Percentiles rank a stretch among this genome's conserved stretches.
These are phyloP conservation scores for Monosporascus ibericus DNA, from an alignment of 2,329 filamentous ascomycete species.

Conservation along the genomic window DNA sequence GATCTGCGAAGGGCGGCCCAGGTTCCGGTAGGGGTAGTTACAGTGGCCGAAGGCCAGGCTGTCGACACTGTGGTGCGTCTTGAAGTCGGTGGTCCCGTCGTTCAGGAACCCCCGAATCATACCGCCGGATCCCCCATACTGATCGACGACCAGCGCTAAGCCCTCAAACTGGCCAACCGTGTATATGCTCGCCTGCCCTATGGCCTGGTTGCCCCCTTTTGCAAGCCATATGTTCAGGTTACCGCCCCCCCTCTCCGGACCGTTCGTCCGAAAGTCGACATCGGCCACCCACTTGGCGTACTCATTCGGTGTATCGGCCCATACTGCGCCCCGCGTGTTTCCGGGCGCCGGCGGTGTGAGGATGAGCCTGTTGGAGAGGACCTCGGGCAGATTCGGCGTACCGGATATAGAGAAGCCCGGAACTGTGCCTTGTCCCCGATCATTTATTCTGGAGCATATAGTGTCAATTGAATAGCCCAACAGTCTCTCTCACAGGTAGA, in stretches of 20 bases:
- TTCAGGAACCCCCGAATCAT: constrained; percentile 90
- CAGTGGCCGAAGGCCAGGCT: constrained; percentile 90
- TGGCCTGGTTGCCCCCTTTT: constrained; percentile 56
- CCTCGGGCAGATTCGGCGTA: constrained; percentile 48
- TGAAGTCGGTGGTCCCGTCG: constrained; percentile 78
- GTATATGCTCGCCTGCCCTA: constrained; percentile 75
- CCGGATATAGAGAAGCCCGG: constrained; percentile 51
- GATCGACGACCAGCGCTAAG: constrained; percentile 80
- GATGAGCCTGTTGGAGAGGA: constrained; percentile 85
- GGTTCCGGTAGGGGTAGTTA: constrained; percentile 83
- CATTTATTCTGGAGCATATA: constrained; percentile 51
- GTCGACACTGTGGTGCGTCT: constrained; percentile 69
- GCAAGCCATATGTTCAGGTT: constrained; percentile 94
- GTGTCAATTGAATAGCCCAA: not conserved
- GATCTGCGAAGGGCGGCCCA: constrained; percentile 75
- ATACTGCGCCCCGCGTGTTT: constrained; percentile 76
- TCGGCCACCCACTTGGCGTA: constrained; percentile 73
- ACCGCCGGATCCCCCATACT: constrained; percentile 69
- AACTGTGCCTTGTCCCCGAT: constrained; percentile 45
- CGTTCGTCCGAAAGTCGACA: constrained; percentile 80
- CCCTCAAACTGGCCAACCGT: constrained; percentile 82
- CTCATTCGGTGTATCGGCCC: constrained; percentile 61
- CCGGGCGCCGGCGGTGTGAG: constrained; percentile 85
- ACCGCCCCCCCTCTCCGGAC: constrained; percentile 77
- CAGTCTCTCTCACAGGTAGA: constrained; percentile 3